Evolutionary conservation across 352 stramenopile species (phyloP), one percentile per base, ranked within the genome.

Genomic region (Plasmopara viticola): DNA sequence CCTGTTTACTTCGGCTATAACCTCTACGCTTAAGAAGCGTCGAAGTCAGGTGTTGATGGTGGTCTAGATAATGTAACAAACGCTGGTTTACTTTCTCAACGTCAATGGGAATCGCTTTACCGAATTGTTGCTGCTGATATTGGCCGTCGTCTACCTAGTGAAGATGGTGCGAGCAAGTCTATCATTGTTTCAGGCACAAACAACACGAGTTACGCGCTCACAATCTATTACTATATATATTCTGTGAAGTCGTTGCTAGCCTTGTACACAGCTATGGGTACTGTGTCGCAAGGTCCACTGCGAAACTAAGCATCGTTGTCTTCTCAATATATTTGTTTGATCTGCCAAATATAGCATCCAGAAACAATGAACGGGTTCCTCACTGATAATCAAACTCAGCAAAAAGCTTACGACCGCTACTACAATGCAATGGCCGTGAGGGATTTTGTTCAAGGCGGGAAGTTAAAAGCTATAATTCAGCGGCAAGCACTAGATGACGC

Each of bases 61-160:
- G 55, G 34, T 40, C 25, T 62, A 10, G 55, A 62, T 50, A 43
- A 52, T 48, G 39, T 33, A 6, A 53, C 43, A 43, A 49, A 50
- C 28, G 10, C 55, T 50, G n/a, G 17, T 6, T 44, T 44, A 29
- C 39, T 44, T 14, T 44, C 17, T 29, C 39, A 44, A 18, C 38
- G 29, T 6, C 8, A 33, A 38, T 56, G 41, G 54, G 38, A 56
- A 44, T 62, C 48, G 5, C 47, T 57, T 3, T 44, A 62, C 25
- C 33, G 55, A n/a, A 57, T 62, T 28, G 28, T 62, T 50, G 40
- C 40, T 51, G 47, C 56, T 53, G 54, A 62, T 56, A 52, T 62
- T 48, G 54, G 47, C 48, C 54, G 46, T 25, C 20, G 20, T 25
- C 20, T 25, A 25, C 20, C 40, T 29, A 44, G 34, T 37, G 1